These are phyloP conservation scores for Termitomyces titanicus DNA, from an alignment of 768 basidiomycete genomes.

Conservation along the genomic window DNA sequence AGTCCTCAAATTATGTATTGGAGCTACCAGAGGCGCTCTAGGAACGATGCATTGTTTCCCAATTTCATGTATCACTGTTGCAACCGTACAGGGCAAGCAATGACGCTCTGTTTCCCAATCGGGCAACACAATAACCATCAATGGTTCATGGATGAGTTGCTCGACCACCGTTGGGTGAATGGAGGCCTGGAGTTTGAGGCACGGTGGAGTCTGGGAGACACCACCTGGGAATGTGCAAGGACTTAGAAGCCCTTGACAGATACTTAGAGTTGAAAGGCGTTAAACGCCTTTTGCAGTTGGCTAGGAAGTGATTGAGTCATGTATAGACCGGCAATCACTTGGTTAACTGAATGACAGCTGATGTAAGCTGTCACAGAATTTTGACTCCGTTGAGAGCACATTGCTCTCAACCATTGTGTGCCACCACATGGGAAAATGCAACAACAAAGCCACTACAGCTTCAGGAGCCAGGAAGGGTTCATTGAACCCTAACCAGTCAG, in stretches of 20 bases:
- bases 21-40: conserved; percentile 7
- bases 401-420: no score
- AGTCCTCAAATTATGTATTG: conserved; percentile 6
- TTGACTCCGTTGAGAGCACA: no score
- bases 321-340: no score
- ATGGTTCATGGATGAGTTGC: background rate
- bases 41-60: background rate
- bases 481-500: no score
- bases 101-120: background rate
- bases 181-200: background rate
- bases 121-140: background rate
- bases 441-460: no score
- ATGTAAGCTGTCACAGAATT: no score
- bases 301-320: no score
- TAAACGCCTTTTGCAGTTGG: no score
- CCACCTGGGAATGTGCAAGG: background rate
- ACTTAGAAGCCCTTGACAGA: background rate
- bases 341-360: no score
- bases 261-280: background rate
- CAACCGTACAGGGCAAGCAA: background rate
- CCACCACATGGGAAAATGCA: no score
- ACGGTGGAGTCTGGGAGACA: background rate
- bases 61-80: background rate
- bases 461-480: no score
- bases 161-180: background rate